Base-by-base conservation (phyloP, 2,329 filamentous ascomycete genomes). In the Botrytis medusae region DNA sequence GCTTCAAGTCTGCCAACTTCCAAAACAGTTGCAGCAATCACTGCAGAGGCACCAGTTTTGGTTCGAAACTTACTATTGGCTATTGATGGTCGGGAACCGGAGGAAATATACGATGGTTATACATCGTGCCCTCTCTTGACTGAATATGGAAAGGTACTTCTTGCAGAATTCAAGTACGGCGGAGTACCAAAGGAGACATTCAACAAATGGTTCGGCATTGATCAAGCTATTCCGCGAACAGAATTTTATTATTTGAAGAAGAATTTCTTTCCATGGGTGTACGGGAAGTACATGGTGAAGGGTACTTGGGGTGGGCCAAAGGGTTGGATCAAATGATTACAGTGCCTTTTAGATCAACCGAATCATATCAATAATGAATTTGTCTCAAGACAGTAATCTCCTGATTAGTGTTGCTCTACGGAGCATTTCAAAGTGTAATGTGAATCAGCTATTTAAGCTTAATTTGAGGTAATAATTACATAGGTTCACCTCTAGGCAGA, bases 261-360 rank as follows among this genome's bases (percentile, higher is more conserved):
- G 82, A 86, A 90, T 78, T 91, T 91, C 77, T 91, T 91, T 81
- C 89, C 89, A 0, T 91, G 89, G 89, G 89, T 91, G 4, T 91
- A 91, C 81, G 85, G 84, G 71, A 85, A 87, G 54, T 85, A 84
- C 54, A 86, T 90, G 85, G 85, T 91, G 10, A 90, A 88, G 81
- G 89, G 89, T 9, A 87, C 84, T 12, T 91, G 89, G 89, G 88
- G 83, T 34, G 89, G 89, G 20, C 71, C 90, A 0, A 80, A 83
- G 14, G 93, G 97, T 32, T 71, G 59, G 69, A 63, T 71, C 12
- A 71, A 16, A 29, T 71, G 42, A 48, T 8, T 37, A 37, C 8
- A 34, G 8, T 54, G 20, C 8, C 8, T 18, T 54, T 6, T 6
- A 40, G 8, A 37, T 7, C 22, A 34, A 37, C 20, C n/a, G 3